Evolutionary conservation across 768 basidiomycete genomes (phyloP).

Genomic region (Asterophora parasitica): DNA sequence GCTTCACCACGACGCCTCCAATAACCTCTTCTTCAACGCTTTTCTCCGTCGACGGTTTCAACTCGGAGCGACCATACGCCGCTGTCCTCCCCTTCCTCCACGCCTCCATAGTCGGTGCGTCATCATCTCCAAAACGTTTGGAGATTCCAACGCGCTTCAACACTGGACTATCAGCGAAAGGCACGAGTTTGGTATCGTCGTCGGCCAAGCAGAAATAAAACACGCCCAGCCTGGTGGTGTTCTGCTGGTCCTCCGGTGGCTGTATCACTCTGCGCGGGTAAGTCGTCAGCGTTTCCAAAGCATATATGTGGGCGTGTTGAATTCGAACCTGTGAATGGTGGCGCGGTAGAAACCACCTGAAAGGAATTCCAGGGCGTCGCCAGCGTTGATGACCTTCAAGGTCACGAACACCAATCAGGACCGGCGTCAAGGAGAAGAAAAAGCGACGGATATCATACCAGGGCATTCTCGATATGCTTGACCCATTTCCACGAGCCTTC

Average conservation of each 20-base stretch:
- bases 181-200: constrained; percentile 32
- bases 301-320: too few relatives aligned
- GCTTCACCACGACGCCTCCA: constrained; percentile 50
- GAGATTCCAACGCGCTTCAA: constrained; percentile 40
- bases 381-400: constrained; percentile 31
- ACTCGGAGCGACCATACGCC: constrained; percentile 46
- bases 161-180: constrained; percentile 40
- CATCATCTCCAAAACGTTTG: constrained; percentile 31
- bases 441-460: constrained; percentile 23
- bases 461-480: constrained; percentile 41
- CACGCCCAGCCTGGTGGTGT: constrained; percentile 36
- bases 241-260: constrained; percentile 40
- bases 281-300: too few relatives aligned
- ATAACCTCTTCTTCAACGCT: constrained; percentile 53
- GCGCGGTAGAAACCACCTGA: constrained; percentile 41
- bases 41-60: constrained; percentile 34
- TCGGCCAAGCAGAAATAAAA: constrained; percentile 57
- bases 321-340: constrained; percentile 36
- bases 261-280: constrained; percentile 36
- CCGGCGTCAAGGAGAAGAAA: background rate
- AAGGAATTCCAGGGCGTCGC: constrained; percentile 43
- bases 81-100: constrained; percentile 50
- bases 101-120: constrained; percentile 46
- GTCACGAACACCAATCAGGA: background rate
- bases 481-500: constrained; percentile 45